A percentile compares a stretch with the other conserved stretches of the same genome.
Evolutionary conservation across 2,329 filamentous ascomycete species (phyloP).

Genomic region (Claviceps quebecensis): DNA sequence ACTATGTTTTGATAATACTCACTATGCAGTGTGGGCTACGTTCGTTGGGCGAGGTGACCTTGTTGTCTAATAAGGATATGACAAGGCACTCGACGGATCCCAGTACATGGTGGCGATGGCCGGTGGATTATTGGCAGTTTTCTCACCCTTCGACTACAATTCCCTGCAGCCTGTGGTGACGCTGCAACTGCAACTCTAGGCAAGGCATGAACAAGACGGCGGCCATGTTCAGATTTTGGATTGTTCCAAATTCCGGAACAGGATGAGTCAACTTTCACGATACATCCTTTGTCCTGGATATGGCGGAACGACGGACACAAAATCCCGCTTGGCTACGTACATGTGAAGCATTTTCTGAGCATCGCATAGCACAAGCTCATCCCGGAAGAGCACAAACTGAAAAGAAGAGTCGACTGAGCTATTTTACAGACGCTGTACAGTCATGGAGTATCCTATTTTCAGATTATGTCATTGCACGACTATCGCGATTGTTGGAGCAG

Average conservation of each 20-base stretch:
- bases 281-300: no score
- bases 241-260: no score
- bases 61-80: no score
- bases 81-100: no score
- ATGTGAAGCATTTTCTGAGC: not conserved
- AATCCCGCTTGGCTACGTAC: not conserved
- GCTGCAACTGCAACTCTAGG: not conserved
- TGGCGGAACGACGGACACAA: not conserved
- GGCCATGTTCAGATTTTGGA: no score
- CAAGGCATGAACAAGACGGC: not conserved
- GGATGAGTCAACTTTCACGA: no score
- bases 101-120: no score
- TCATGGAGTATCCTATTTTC: no score
- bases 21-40: no score
- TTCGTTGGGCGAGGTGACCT: no score
- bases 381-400: not conserved
- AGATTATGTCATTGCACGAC: conserved; percentile 3
- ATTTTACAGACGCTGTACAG: no score
- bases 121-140: not conserved
- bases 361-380: not conserved
- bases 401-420: not conserved
- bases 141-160: not conserved
- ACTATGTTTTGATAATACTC: no score
- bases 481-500: conserved; percentile 23
- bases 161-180: not conserved